phyloP scores from a whole-genome alignment of 306 rosid species.

The Luffa aegyptiaca region DNA sequence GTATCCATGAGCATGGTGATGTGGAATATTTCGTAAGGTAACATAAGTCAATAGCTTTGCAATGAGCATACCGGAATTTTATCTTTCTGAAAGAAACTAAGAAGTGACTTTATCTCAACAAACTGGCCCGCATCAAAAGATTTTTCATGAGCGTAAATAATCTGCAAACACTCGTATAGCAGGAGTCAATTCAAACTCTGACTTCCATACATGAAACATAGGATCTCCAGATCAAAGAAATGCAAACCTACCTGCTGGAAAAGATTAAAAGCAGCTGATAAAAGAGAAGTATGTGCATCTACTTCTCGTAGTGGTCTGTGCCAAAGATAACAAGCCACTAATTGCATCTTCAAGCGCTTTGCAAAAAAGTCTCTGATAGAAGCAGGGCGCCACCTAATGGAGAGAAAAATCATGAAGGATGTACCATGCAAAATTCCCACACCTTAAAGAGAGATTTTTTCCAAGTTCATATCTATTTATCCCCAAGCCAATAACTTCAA shows the following conservation, averaged over 20 bases:
- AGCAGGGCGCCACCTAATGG: slow-evolving; percentile 36
- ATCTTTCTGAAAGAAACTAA: slow-evolving; percentile 28
- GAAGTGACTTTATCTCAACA: slow-evolving; percentile 30
- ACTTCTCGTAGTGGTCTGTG: slow-evolving; percentile 33
- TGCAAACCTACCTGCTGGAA: slow-evolving; percentile 55
- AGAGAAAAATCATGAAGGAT: background rate
- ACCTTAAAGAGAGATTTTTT: background rate
- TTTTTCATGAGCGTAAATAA: slow-evolving; percentile 56
- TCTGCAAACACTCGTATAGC: slow-evolving; percentile 27
- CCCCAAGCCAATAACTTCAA: background rate
- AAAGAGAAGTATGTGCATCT: slow-evolving; percentile 37
- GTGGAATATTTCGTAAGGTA: background rate
- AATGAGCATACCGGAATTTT: slow-evolving; percentile 26
- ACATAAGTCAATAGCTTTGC: background rate
- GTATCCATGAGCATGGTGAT: background rate
- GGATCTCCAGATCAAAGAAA: background rate
- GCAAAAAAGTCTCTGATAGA: slow-evolving; percentile 38
- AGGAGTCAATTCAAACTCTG: background rate
- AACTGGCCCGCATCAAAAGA: slow-evolving; percentile 50
- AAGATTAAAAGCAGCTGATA: slow-evolving; percentile 53
- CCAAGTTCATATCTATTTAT: background rate
- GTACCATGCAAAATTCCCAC: background rate
- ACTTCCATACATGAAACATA: background rate
- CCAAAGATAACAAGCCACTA: slow-evolving; percentile 60
- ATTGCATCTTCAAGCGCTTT: slow-evolving; percentile 53